These are phyloP conservation scores for Xanthoconium stramineum DNA, from an alignment of 768 basidiomycete genomes.

Conservation along the genomic window DNA sequence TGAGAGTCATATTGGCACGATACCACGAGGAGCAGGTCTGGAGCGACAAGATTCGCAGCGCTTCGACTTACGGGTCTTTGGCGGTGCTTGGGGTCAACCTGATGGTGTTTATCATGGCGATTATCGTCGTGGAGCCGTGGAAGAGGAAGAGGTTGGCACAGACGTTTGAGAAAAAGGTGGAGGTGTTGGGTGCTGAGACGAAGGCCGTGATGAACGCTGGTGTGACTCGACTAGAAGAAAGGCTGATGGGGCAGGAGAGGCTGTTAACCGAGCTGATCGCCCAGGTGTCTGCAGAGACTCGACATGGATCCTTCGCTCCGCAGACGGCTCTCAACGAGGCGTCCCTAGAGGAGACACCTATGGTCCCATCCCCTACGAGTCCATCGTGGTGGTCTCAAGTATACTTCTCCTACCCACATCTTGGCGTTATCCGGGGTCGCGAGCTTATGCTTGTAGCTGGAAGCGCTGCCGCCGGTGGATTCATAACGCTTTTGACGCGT, in stretches of 20 bases:
- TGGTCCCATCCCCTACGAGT: background rate
- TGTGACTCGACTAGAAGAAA: constrained; percentile 45
- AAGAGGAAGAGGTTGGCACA: constrained; percentile 83
- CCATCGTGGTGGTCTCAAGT: constrained; percentile 10
- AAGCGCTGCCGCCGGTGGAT: constrained; percentile 28
- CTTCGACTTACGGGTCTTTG: constrained; percentile 89
- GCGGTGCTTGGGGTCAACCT: constrained; percentile 85
- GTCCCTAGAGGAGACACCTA: background rate
- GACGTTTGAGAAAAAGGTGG: constrained; percentile 84
- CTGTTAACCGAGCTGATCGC: constrained; percentile 30
- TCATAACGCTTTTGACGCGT: constrained; percentile 21
- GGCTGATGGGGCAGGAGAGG: constrained; percentile 47
- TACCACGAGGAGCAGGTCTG: constrained; percentile 99
- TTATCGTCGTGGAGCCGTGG: constrained; percentile 94
- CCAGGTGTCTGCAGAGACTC: constrained; percentile 12
- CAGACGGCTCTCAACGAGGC: constrained; percentile 3
- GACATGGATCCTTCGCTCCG: constrained; percentile 4
- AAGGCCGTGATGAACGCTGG: constrained; percentile 45
- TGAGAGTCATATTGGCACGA: constrained; percentile 83
- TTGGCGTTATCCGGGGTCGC: constrained; percentile 9
- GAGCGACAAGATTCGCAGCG: constrained; percentile 97
- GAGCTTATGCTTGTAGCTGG: constrained; percentile 30
- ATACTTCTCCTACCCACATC: constrained; percentile 8
- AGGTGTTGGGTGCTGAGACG: constrained; percentile 44
- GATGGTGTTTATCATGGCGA: constrained; percentile 85